Evolutionary conservation across 192 early-diverging fungal species (phyloP), one percentile per base, ranked within the genome.

Genomic region (Coemansia asiatica): DNA sequence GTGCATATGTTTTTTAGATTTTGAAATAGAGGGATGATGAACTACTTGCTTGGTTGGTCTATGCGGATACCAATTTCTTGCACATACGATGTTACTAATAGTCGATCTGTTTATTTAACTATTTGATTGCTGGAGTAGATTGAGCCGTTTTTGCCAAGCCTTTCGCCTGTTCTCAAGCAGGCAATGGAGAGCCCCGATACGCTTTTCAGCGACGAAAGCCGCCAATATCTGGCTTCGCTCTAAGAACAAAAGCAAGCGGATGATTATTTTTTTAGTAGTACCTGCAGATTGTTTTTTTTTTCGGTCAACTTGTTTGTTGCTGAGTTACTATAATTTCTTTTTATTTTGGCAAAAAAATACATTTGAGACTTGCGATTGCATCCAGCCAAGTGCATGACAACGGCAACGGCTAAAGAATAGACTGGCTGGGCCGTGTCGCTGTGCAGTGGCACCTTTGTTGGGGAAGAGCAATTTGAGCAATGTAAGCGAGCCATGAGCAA

Each of bases 131-230:
- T n/a, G n/a, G n/a, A n/a, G 72, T 81, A 81, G 78, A 58, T 81
- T 53, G 78, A 81, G 66, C 66, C 55, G 46, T 75, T 67, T 40
- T 44, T 69, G 36, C 58, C 68, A 22, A 63, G 57, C 49, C 69
- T 81, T 62, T 62, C 26, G 65, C 68, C 78, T 10, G 78, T 81
- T 54, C 69, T 81, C 50, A 71, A 74, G 66, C 68, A 81, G 56
- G 78, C 78, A 25, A 61, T 81, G 69, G 65, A 63, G 40, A 66
- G 70, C 56, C 58, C 72, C n/a, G 69, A 64, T 22, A 68, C 78
- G 23, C 65, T 81, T 59, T 54, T 81, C 18, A 81, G 64, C 60
- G 72, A 71, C 31, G 72, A 75, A 60, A 81, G 78, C 73, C 68
- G 66, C 47, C 72, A 71, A 69, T 75, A 72, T 25, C 66, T 81